Evolutionary conservation across 805 yeast species (phyloP).

Genomic region (Schizosaccharomyces osmophilus): DNA sequence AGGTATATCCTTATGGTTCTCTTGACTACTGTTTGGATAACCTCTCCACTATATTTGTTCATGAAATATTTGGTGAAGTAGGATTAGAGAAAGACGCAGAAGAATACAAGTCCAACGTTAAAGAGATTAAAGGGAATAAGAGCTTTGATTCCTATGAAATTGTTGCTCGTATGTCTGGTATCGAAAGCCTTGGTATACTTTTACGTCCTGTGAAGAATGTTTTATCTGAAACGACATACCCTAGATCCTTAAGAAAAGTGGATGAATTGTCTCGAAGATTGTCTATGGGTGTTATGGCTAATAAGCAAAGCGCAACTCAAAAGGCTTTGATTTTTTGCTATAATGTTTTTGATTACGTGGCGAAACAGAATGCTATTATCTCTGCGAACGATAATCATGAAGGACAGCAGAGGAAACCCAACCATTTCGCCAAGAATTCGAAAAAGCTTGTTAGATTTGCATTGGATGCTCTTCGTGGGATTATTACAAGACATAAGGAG

Average conservation of each 20-base stretch:
- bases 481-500: slow-evolving; percentile 36
- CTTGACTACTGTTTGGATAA: slow-evolving; percentile 36
- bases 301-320: slow-evolving; percentile 30
- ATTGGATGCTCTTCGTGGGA: slow-evolving; percentile 48
- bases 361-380: slow-evolving; percentile 14
- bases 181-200: slow-evolving; percentile 31
- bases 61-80: slow-evolving; percentile 73
- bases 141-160: slow-evolving; percentile 73
- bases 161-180: slow-evolving; percentile 35
- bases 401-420: background rate
- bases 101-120: slow-evolving; percentile 62
- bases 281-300: slow-evolving; percentile 55
- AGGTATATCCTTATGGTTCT: slow-evolving; percentile 36
- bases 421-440: slow-evolving; percentile 30
- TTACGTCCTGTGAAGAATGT: slow-evolving; percentile 46
- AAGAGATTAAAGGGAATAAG: slow-evolving; percentile 73
- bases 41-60: slow-evolving; percentile 58
- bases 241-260: slow-evolving; percentile 46
- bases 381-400: slow-evolving; percentile 36
- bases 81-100: slow-evolving; percentile 90
- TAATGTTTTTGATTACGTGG: slow-evolving; percentile 39
- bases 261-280: slow-evolving; percentile 58
- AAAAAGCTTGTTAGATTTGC: slow-evolving; percentile 50
- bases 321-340: slow-evolving; percentile 47
- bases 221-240: slow-evolving; percentile 36